Base-by-base conservation (phyloP, 106 monocot species). In the Agapanthus africanus region DNA sequence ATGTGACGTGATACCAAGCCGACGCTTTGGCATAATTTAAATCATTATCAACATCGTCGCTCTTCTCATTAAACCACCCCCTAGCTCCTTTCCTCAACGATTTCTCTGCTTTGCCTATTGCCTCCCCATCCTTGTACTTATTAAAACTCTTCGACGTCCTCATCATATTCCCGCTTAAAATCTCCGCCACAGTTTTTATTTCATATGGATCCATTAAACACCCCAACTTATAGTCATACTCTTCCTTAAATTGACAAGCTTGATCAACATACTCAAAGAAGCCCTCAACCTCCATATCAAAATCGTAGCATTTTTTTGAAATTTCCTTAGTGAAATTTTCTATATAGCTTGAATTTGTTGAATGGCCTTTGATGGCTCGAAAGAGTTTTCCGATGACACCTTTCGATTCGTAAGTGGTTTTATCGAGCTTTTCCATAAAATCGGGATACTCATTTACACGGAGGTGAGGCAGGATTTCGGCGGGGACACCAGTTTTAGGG, bases 341-440 rank as follows among this genome's bases (percentile, higher is more conserved):
- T 40, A 85, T 75, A 27, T 70, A 72, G 30, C 57, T 41, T 27
- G 64, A 38, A 21, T 70, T 60, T 1, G 67, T 18, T 23, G 36
- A 38, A 18, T 62, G 63, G 32, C 72, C 85, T 71, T 79, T 88
- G 44, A 91, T 72, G 7, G 80, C 85, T 26, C 87, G 73, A 79
- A 83, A 94, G 46, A 94, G 87, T 66, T 91, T 94, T 18, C 94
- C 94, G 27, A 94, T 88, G 16, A 91, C 81, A 51, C 90, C 85
- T 33, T 79, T 70, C 5, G 94, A 94, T 41, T 69, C 69, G 31
- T 90, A 94, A 6, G 83, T 85, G 15, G 5, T 25, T 75, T 78
- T 87, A 75, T 85, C 77, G 0, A 62, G 77, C 72, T 91, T 95
- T 39, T 91, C 88, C 94, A 95, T 91, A 83, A 95, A 95, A 52